Evolutionary conservation across 2,329 filamentous ascomycete species (phyloP), one percentile per base, ranked within the genome.

Genomic region (Lasiodiplodia hormozganensis): DNA sequence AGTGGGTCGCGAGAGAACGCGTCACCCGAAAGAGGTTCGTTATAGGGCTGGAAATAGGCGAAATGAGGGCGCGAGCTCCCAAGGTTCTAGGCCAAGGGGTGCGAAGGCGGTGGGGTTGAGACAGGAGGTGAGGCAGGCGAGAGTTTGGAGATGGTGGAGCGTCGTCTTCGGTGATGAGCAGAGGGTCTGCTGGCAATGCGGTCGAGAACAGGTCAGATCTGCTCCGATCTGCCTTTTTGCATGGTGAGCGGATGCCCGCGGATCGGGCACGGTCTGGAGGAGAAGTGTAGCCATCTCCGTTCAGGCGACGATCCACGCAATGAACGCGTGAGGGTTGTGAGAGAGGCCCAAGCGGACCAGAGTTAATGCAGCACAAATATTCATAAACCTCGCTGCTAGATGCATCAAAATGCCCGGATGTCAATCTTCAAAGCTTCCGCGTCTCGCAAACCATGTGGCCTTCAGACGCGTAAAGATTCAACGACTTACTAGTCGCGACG

Each of bases 11-110:
- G n/a, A n/a, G 18, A 36, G 60, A 64, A 64, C 60, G 60, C 60
- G 60, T 53, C 34, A 64, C 52, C 25, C 58, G 14, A 51, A 49
- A 28, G 31, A 36, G 25, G 25, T n/a, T 62, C 47, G 18, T n/a
- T 36, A 52, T 52, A 64, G 60, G 60, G 60, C 60, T 64, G 43
- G n/a, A 62, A 28, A 52, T 64, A 64, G 60, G 60, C 60, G 60
- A 64, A 52, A 64, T 64, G 47, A 64, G 60, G 47, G 36, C 38
- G 56, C 56, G 43, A 47, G 43, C 43, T 21, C 18, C n/a, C 10
- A 14, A 34, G 57, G 25, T 43, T 49, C 57, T 51, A 64, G 47
- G 47, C 60, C 47, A 64, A n/a, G 28, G 60, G 58, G 25, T 28
- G 18, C 14, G 53, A 56, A 31, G 34, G 31, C 54, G 28, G 53